Evolutionary conservation across 1,284 basidiomycete species (phyloP), one percentile per base, ranked within the genome.

Genomic region (Golubevia pallescens): DNA sequence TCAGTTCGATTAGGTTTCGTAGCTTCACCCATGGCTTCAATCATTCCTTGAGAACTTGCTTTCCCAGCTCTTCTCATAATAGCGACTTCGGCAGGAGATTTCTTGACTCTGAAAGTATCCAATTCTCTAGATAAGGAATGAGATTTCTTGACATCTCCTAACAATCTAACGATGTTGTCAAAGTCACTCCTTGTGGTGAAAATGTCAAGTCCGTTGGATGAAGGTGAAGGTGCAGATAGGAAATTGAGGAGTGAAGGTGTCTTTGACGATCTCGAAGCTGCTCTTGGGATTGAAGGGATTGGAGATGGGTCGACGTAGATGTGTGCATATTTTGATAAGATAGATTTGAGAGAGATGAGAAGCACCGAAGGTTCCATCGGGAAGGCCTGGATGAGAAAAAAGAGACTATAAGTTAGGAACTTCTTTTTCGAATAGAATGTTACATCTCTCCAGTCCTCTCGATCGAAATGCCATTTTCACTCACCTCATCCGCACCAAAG

Each of bases 401-500:
- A n/a, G n/a, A n/a, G n/a, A n/a, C n/a, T n/a, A n/a, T n/a, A n/a
- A n/a, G n/a, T n/a, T n/a, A n/a, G n/a, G n/a, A n/a, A n/a, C n/a
- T n/a, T n/a, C n/a, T n/a, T n/a, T n/a, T n/a, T n/a, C n/a, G n/a
- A n/a, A n/a, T n/a, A n/a, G n/a, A n/a, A n/a, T n/a, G n/a, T n/a
- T n/a, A n/a, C n/a, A n/a, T n/a, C n/a, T n/a, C n/a, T n/a, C n/a
- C n/a, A n/a, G n/a, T n/a, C n/a, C n/a, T n/a, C n/a, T n/a, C n/a
- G n/a, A n/a, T n/a, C n/a, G n/a, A n/a, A n/a, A n/a, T n/a, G n/a
- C n/a, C n/a, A n/a, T n/a, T n/a, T n/a, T n/a, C n/a, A n/a, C n/a
- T n/a, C n/a, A 73, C 74, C 32, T 81, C 70, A 57, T 86, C 83
- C 4, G 84, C 83, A 32, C 76, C 80, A 62, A 86, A 86, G n/a